A percentile compares a stretch with the other conserved stretches of the same genome.
phyloP scores from a whole-genome alignment of 192 early-diverging fungal species.

The Gonapodya sp. region DNA sequence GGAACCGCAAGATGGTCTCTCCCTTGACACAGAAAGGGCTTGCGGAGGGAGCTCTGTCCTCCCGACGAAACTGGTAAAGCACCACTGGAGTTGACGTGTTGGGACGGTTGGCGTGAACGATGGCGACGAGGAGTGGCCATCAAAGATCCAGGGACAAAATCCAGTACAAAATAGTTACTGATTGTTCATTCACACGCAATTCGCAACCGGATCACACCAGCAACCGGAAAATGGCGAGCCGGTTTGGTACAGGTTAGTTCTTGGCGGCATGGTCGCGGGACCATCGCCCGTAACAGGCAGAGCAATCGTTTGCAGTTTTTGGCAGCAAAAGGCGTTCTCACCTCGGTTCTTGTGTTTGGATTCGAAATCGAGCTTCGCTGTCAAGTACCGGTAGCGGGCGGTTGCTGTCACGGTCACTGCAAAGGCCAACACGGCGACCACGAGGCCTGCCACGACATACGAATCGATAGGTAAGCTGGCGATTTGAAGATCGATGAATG shows the following conservation, averaged over 20 bases:
- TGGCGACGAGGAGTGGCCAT: too few species aligned
- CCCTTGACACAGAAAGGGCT: neutral
- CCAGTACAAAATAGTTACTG: too few species aligned
- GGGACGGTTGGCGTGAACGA: neutral
- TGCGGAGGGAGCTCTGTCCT: neutral
- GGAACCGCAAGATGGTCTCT: neutral
- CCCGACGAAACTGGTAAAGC: neutral
- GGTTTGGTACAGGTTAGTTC: too few species aligned
- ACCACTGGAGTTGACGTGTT: neutral
- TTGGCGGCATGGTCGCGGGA: too few species aligned
- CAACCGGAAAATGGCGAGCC: too few species aligned
- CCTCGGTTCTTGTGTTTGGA: neutral
- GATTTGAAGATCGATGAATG: too few species aligned
- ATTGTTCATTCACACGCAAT: too few species aligned
- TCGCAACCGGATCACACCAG: too few species aligned
- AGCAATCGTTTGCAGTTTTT: too few species aligned
- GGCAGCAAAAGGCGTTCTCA: neutral
- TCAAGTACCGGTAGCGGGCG: neutral
- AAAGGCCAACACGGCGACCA: neutral
- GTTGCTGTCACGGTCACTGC: neutral
- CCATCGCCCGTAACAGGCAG: too few species aligned
- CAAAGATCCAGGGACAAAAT: too few species aligned
- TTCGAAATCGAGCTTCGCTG: neutral
- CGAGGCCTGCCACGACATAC: neutral
- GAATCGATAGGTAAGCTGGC: too few species aligned